These are phyloP conservation scores for Speleostelium caveatum DNA, from an alignment of 78 protist species.

Conservation along the genomic window DNA sequence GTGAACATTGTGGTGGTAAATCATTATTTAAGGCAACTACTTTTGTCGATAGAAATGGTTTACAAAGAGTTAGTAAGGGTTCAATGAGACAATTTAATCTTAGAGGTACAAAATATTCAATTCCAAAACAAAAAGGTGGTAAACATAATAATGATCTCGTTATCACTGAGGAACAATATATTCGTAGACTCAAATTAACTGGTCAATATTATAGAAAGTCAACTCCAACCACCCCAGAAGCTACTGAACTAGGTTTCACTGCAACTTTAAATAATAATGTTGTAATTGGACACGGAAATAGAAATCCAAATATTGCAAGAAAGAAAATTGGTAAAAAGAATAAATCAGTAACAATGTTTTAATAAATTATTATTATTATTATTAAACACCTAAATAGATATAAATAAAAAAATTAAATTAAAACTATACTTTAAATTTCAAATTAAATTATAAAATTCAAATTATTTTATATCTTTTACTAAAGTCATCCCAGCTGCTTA, in stretches of 20 bases:
- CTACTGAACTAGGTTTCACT: no score
- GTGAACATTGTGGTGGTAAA: slow-evolving; percentile 56
- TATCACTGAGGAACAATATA: slow-evolving; percentile 86
- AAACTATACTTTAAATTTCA: no score
- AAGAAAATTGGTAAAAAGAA: slow-evolving; percentile 77
- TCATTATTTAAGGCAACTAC: slow-evolving; percentile 61
- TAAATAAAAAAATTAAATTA: no score
- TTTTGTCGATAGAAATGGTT: slow-evolving; percentile 61
- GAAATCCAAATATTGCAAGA: slow-evolving; percentile 83
- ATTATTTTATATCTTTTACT: no score
- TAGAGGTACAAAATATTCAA: slow-evolving; percentile 65
- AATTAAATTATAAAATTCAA: no score
- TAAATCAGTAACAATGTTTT: slow-evolving; percentile 57
- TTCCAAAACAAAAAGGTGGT: slow-evolving; percentile 85
- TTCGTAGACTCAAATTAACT: slow-evolving; percentile 46
- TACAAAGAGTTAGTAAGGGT: slow-evolving; percentile 58
- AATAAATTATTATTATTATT: background rate
- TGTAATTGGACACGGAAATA: slow-evolving; percentile 79
- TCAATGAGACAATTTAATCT: slow-evolving; percentile 63
- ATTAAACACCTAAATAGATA: no score
- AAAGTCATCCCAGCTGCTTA: no score
- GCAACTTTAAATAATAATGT: background rate
- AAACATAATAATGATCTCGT: slow-evolving; percentile 75
- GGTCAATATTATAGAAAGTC: slow-evolving; percentile 51
- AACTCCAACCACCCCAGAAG: background rate